Evolutionary conservation across 331 rosid genomes (phyloP).

Genomic region (Telfairia occidentalis): DNA sequence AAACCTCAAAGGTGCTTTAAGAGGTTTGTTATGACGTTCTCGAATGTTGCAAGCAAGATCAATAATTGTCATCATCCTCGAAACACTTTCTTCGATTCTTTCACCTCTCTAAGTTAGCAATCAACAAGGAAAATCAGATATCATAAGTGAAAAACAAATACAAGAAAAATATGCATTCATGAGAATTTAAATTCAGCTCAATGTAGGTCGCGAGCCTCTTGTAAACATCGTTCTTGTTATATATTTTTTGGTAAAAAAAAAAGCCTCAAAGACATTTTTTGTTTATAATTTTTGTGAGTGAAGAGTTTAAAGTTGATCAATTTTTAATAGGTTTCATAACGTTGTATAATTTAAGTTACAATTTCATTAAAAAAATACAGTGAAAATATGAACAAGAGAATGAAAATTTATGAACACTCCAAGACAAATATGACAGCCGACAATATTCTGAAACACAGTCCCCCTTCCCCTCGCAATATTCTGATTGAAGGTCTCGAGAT

Average conservation of each 20-base stretch:
- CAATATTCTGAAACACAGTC: background rate
- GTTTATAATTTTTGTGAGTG: background rate
- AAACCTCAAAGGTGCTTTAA: constrained; percentile 84
- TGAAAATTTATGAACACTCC: no score
- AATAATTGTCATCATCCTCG: constrained; percentile 86
- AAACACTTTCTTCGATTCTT: constrained; percentile 78
- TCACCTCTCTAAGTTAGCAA: constrained; percentile 48
- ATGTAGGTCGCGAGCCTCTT: background rate
- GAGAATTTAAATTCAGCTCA: background rate
- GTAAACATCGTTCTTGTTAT: background rate
- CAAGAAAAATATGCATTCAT: background rate
- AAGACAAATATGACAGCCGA: background rate
- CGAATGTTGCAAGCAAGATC: constrained; percentile 96
- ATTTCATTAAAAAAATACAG: background rate
- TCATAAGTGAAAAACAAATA: background rate
- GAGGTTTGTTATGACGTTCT: constrained; percentile 91
- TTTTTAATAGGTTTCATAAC: background rate
- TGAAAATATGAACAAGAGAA: background rate
- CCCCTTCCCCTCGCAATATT: background rate
- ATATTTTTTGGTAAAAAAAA: background rate
- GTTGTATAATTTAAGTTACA: background rate
- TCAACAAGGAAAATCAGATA: background rate
- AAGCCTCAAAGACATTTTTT: background rate
- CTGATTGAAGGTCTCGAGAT: background rate
- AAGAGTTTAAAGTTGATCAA: background rate